Base-by-base conservation (phyloP, 257 asterid genomes). In the Plectranthus barbatus region DNA sequence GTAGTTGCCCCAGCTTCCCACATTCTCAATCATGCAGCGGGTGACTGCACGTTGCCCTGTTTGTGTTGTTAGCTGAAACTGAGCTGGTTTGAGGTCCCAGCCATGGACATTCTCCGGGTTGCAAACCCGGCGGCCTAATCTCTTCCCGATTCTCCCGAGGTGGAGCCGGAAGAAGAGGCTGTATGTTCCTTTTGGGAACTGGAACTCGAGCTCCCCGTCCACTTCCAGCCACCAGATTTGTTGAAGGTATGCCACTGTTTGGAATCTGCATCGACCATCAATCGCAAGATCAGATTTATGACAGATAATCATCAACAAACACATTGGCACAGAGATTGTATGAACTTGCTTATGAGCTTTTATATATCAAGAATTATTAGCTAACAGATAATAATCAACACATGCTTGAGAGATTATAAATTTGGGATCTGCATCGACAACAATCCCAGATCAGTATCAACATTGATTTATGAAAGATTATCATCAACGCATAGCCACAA, bases 201-300 rank as follows among this genome's bases (percentile, higher is more conserved):
- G 82, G 79, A 90, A 90, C 72, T 90, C 93, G 1, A 83, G 63
- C 57, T 79, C 84, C 1, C 96, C 95, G 4, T 69, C 90, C 11
- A 90, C 88, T 78, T 90, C 90, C 19, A 90, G 83, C 97, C 97
- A 90, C 96, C 97, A 85, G 42, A 85, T 87, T 70, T 90, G 97
- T 33, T 90, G 92, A 58, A 90, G 92, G 74, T 85, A 87, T 36
- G 96, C 96, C 6, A 90, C 67, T 20, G 95, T 79, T 56, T 79
- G 84, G 56, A 86, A 88, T 71, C 96, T 88, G 48, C 45, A 76
- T 6, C 13, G 54, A 33, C 20, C 12, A 60, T 23, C 19, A 52
- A 52, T 52, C 19, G n/a, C 20, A 7, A 56, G 10, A 36, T 19
- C 7, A 18, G 11, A n/a, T n/a, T 12, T 14, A 8, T 33, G 18